These are phyloP conservation scores for Dendrobium catenatum DNA, from an alignment of 106 monocot species.

Conservation along the genomic window DNA sequence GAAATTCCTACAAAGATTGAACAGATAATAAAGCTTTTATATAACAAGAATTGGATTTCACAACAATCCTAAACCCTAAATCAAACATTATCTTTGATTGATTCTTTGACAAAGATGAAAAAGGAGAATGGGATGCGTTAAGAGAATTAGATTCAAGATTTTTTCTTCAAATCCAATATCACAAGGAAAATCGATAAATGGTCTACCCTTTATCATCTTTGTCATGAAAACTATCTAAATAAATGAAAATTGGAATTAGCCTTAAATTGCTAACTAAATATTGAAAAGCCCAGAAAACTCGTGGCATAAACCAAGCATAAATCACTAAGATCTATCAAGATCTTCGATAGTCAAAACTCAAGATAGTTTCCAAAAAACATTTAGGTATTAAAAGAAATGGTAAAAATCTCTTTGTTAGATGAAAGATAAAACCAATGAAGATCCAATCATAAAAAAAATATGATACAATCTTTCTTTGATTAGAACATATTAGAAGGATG, in stretches of 20 bases:
- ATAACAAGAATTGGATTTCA: neutral
- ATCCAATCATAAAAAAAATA: neutral
- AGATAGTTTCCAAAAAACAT: neutral
- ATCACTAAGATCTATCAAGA: neutral
- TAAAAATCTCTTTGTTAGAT: neutral
- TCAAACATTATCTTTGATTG: neutral
- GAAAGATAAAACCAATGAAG: neutral
- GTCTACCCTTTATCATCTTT: slow-evolving; percentile 27
- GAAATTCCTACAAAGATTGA: slow-evolving; percentile 49
- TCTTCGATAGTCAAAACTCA: neutral
- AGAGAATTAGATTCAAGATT: slow-evolving; percentile 15
- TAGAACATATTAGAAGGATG: neutral
- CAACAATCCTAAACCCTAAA: neutral
- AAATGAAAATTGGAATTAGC: neutral
- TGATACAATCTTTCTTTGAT: neutral
- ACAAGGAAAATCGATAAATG: slow-evolving; percentile 17
- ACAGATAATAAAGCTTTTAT: neutral
- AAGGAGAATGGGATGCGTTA: neutral
- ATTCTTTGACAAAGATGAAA: neutral
- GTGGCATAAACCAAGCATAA: neutral
- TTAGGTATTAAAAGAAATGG: neutral
- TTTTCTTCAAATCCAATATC: slow-evolving; percentile 24
- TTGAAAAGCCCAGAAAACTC: neutral
- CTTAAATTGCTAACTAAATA: neutral
- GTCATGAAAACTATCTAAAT: slow-evolving; percentile 34